Conservation (phyloP, 192 early-diverging fungal species). For the Coemansia sp. region DNA sequence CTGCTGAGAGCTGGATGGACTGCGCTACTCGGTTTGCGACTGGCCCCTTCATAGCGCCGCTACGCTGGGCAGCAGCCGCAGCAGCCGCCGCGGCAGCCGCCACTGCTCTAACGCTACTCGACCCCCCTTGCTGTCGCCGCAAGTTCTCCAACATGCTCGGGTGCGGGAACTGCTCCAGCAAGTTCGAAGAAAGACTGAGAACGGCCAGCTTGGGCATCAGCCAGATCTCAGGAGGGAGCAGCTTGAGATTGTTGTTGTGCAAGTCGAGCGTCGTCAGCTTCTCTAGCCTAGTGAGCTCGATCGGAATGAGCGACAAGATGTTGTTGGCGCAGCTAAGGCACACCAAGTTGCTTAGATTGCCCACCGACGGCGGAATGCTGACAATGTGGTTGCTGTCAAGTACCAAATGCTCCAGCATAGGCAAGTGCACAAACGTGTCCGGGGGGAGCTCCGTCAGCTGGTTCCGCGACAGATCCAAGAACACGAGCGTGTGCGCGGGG, state of each 20-base stretch:
- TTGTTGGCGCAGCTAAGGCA: constrained; percentile 70
- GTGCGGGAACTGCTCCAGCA: constrained; percentile 78
- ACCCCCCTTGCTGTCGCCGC: constrained; percentile 49
- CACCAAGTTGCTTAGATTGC: constrained; percentile 55
- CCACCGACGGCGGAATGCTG: constrained; percentile 64
- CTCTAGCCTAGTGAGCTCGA: constrained; percentile 65
- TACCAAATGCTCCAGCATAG: constrained; percentile 58
- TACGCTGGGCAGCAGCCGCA: constrained; percentile 49
- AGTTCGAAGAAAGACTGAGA: constrained; percentile 82
- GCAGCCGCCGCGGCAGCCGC: constrained; percentile 50
- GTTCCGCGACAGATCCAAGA: constrained; percentile 64
- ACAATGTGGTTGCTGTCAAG: constrained; percentile 74
- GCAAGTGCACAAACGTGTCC: constrained; percentile 60
- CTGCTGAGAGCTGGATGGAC: constrained; percentile 24
- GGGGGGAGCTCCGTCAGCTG: constrained; percentile 67
- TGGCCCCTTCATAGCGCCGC: constrained; percentile 24
- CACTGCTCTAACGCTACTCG: constrained; percentile 44
- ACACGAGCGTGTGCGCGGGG: constrained; percentile 44
- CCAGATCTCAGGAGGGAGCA: constrained; percentile 79
- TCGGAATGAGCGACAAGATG: constrained; percentile 63
- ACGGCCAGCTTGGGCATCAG: constrained; percentile 60
- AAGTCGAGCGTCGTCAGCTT: constrained; percentile 66
- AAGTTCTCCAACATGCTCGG: constrained; percentile 60
- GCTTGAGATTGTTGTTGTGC: constrained; percentile 74
- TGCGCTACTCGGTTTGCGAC: constrained; percentile 19